Evolutionary conservation across 2,329 filamentous ascomycete species (phyloP).

Genomic region (Clonostachys rhizophaga): DNA sequence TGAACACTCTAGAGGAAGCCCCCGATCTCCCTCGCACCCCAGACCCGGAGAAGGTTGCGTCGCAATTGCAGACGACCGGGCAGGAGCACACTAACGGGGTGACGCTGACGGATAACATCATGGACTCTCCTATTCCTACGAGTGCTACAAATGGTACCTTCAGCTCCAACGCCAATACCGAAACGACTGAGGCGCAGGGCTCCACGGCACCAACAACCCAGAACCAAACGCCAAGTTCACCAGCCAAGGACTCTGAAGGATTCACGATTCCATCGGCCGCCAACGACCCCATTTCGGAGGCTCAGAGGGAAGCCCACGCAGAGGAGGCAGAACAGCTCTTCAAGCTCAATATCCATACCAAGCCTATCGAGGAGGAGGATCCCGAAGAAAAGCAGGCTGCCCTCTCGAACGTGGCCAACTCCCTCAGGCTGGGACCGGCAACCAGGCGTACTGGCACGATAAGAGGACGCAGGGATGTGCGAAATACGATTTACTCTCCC

Average conservation of each 20-base stretch:
- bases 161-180: constrained; percentile 34
- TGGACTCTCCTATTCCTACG: constrained; percentile 24
- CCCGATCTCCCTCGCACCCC: constrained; percentile 31
- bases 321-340: constrained; percentile 64
- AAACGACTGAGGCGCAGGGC: background rate
- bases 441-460: constrained; percentile 70
- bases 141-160: constrained; percentile 41
- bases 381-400: constrained; percentile 70
- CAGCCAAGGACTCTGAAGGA: constrained; percentile 67
- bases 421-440: constrained; percentile 62
- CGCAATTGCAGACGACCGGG: constrained; percentile 12
- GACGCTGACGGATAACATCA: constrained; percentile 18
- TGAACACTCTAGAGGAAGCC: constrained; percentile 55
- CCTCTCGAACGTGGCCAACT: constrained; percentile 70
- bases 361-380: constrained; percentile 74
- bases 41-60: constrained; percentile 15
- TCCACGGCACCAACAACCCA: background rate
- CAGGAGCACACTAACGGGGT: constrained; percentile 43
- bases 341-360: constrained; percentile 75
- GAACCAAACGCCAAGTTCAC: constrained; percentile 13
- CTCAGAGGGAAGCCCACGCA: constrained; percentile 57
- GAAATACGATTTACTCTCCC: constrained; percentile 84
- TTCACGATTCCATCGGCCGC: constrained; percentile 66
- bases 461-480: constrained; percentile 82
- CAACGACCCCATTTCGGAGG: constrained; percentile 65